A percentile compares a stretch with the other conserved stretches of the same genome.
Conservation (phyloP, 139 green algal genomes). For the Coelastrella sp. region DNA sequence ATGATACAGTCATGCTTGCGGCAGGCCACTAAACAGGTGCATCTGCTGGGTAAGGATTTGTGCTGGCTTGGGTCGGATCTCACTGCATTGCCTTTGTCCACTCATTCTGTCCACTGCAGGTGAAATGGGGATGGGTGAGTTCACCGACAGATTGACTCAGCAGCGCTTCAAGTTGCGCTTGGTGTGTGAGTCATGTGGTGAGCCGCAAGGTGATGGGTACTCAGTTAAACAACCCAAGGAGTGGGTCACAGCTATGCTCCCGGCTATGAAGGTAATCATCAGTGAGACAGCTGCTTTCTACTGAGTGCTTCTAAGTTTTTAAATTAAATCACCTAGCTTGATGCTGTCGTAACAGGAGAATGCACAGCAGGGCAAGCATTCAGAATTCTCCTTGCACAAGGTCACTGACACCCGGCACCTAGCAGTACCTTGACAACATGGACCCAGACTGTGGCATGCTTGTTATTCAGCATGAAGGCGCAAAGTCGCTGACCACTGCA, state of each 20-base stretch:
- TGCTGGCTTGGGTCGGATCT: no score
- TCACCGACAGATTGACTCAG: background rate
- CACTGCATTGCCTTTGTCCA: no score
- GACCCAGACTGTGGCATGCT: no score
- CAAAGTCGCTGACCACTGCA: background rate
- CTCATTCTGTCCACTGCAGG: background rate
- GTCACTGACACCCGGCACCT: no score
- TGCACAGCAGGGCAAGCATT: background rate
- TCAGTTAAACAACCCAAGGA: slow-evolving; percentile 23
- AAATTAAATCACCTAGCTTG: no score
- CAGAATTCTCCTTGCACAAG: background rate
- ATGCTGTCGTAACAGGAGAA: background rate
- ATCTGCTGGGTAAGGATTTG: no score
- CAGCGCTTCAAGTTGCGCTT: background rate
- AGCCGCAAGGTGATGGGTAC: slow-evolving; percentile 16
- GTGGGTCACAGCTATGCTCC: slow-evolving; percentile 17
- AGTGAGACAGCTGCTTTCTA: no score
- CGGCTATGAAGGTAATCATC: slow-evolving; percentile 1
- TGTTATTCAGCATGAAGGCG: no score
- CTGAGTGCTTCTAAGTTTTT: no score
- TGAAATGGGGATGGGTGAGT: slow-evolving; percentile 15
- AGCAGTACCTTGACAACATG: no score
- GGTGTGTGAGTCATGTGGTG: slow-evolving; percentile 10
- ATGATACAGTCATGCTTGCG: no score
- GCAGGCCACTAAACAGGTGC: no score